These are phyloP conservation scores for Schizosaccharomyces cryophilus DNA, from an alignment of 805 yeast species.

Conservation along the genomic window DNA sequence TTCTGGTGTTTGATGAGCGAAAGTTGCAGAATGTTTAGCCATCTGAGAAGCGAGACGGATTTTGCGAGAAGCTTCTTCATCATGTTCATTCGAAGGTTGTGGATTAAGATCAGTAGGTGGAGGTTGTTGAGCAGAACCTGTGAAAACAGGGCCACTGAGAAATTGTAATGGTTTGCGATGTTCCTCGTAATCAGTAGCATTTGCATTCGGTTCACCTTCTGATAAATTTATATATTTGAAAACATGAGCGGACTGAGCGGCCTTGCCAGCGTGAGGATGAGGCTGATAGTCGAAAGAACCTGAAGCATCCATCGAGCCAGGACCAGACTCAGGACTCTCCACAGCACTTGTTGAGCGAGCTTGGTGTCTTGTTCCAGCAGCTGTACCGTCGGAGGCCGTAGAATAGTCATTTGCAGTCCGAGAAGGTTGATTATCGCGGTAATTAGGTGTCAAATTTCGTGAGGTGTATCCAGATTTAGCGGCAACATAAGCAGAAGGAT, in stretches of 20 bases:
- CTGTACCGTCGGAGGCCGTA: no score
- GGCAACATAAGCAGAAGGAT: neutral
- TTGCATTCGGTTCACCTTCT: no score
- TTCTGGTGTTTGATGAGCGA: neutral
- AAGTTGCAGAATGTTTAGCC: neutral
- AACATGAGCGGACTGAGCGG: neutral
- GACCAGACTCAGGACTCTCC: no score
- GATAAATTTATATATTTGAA: neutral
- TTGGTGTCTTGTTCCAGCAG: no score
- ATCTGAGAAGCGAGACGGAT: neutral
- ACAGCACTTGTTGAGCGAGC: no score
- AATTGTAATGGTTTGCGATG: neutral
- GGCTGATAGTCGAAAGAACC: no score
- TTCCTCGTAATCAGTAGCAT: no score
- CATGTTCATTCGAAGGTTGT: neutral
- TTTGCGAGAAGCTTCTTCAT: neutral
- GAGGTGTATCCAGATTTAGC: neutral
- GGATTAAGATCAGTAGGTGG: neutral
- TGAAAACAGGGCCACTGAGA: neutral
- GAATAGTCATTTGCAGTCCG: no score
- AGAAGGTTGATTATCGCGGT: no score
- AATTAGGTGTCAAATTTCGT: neutral
- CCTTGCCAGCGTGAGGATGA: neutral
- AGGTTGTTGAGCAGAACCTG: neutral
- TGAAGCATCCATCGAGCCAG: no score